Conservation (phyloP, 2,329 filamentous ascomycete genomes). For the Ophiostoma sp. region DNA sequence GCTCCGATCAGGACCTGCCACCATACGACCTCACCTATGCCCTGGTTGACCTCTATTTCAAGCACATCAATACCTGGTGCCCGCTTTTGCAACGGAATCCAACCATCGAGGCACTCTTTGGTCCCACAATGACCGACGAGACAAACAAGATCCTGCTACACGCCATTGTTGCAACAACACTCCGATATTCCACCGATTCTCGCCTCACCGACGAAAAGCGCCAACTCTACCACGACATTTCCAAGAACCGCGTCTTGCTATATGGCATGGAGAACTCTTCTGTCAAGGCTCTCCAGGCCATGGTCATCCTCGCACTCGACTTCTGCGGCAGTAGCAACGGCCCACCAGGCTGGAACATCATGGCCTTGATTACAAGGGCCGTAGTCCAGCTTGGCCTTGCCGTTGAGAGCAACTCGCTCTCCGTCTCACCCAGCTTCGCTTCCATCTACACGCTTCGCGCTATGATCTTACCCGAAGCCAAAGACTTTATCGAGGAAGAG, state of each 20-base stretch:
- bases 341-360: slow-evolving; percentile 84
- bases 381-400: slow-evolving; percentile 83
- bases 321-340: slow-evolving; percentile 83
- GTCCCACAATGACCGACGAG: slow-evolving; percentile 68
- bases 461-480: slow-evolving; percentile 75
- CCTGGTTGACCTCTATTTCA: slow-evolving; percentile 70
- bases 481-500: slow-evolving; percentile 85
- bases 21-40: slow-evolving; percentile 70
- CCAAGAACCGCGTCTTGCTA: slow-evolving; percentile 79
- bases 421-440: slow-evolving; percentile 69
- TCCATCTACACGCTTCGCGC: slow-evolving; percentile 87
- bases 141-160: slow-evolving; percentile 77
- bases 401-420: slow-evolving; percentile 73
- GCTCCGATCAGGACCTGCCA: slow-evolving; percentile 61
- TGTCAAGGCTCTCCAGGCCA: slow-evolving; percentile 77
- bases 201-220: slow-evolving; percentile 68
- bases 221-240: slow-evolving; percentile 68
- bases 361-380: slow-evolving; percentile 80
- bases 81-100: slow-evolving; percentile 82
- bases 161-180: slow-evolving; percentile 80
- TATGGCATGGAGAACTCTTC: slow-evolving; percentile 88
- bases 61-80: slow-evolving; percentile 77
- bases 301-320: slow-evolving; percentile 81
- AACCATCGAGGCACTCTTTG: slow-evolving; percentile 77
- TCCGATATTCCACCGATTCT: slow-evolving; percentile 74